Conservation (phyloP, 768 basidiomycete species). For the Tubosaeta sp. region DNA sequence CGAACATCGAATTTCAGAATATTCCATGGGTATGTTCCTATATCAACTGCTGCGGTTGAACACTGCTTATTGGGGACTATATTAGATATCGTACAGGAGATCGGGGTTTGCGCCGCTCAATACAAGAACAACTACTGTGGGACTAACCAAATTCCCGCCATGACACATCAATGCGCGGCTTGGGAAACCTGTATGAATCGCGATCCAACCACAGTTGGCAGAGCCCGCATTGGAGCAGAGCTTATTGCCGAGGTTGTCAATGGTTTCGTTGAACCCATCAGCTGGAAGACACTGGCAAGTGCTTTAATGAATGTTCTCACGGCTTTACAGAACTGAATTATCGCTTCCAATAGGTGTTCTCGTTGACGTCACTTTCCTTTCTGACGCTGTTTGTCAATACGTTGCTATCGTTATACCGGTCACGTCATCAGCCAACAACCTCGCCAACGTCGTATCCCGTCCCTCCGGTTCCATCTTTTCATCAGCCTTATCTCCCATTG, state of each 20-base stretch:
- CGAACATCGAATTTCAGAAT: constrained; percentile 78
- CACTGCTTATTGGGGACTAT: constrained; percentile 17
- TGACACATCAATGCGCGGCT: constrained; percentile 78
- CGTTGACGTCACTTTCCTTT: constrained; percentile 71
- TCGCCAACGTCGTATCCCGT: constrained; percentile 37
- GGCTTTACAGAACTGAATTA: constrained; percentile 17
- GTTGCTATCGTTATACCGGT: constrained; percentile 72
- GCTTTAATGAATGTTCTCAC: constrained; percentile 9
- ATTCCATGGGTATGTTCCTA: constrained; percentile 67
- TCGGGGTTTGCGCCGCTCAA: constrained; percentile 76
- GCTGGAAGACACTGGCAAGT: constrained; percentile 92
- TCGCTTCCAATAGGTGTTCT: constrained; percentile 51
- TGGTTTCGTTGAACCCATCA: constrained; percentile 94
- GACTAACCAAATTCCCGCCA: constrained; percentile 72
- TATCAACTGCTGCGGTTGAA: constrained; percentile 8
- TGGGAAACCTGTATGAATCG: constrained; percentile 97
- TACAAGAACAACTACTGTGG: constrained; percentile 84
- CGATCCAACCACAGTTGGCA: constrained; percentile 85
- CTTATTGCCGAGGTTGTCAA: constrained; percentile 95
- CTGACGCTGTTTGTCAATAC: constrained; percentile 78
- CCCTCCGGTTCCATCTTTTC: constrained; percentile 38
- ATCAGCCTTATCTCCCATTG: constrained; percentile 49
- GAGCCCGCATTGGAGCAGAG: constrained; percentile 88
- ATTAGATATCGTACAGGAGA: constrained; percentile 88
- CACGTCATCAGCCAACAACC: constrained; percentile 51